Base-by-base conservation (phyloP, 2,329 filamentous ascomycete species). In the Rutstroemia sp. region DNA sequence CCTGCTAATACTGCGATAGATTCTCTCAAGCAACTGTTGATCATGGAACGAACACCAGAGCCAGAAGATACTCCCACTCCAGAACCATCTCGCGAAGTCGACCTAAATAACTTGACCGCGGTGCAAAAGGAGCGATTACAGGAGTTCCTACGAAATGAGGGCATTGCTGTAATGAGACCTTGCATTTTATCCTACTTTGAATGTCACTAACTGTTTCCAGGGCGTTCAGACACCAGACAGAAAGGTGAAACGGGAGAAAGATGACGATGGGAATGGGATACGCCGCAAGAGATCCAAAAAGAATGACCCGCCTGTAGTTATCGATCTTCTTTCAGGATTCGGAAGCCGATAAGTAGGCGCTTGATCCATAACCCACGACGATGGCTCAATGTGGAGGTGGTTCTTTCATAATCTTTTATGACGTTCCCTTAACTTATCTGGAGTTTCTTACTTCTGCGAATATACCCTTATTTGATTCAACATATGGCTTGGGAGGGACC, bases 31-130 rank as follows among this genome's bases (percentile, higher is more conserved):
- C 47, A 56, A 14, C 19, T 56, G 7, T 5, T 50, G 19, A 45
- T 56, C 10, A 56, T 56, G 19, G 47, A 51, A 27, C 54, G 54
- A 3, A 51, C 48, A 3, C 54, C 54, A 10, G 54, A 51, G 3
- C 48, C 39, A 4, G 47, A 51, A 38, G 17, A 51, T 2, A 51
- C 25, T 23, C 53, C 47, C 17, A 14, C 16, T 3, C 17, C 53
- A 12, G 19, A 2, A n/a, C 38, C 53, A 14, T 37, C 14, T 3
- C 12, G 21, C 9, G 14, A 34, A 7, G 6, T 56, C 16, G n/a
- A 52, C 25, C 25, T 54, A 10, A 17, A 17, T 3, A 39, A 46
- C 10, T 25, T 57, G 9, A 45, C 37, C 2, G 1, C 25, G 14
- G 37, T n/a, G 7, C 55, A 54, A 27, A 41, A 19, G 5, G 39